Percentiles rank a stretch among this genome's conserved stretches.
phyloP scores from a whole-genome alignment of 2,329 filamentous ascomycete genomes.

The Penicillium aurantiogriseum region DNA sequence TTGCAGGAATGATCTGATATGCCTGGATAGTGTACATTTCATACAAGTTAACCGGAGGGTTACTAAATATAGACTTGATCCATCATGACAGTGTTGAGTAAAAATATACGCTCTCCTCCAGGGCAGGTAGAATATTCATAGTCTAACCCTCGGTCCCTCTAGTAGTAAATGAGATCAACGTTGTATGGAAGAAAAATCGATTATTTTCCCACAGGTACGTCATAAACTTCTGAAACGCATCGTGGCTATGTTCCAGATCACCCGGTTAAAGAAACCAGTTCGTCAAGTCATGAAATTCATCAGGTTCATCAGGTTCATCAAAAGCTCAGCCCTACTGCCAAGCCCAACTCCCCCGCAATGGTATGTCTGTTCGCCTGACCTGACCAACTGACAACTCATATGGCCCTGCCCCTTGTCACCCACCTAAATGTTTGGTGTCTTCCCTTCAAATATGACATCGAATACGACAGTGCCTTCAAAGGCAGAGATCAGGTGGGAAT shows the following conservation, averaged over 20 bases:
- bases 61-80: slow-evolving; percentile 1
- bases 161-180: not conserved
- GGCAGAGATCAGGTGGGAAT: slow-evolving; percentile 14
- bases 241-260: not conserved
- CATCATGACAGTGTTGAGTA: not conserved
- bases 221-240: not conserved
- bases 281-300: not conserved
- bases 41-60: not conserved
- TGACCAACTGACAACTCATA: slow-evolving; percentile 16
- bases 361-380: slow-evolving; percentile 20
- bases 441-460: slow-evolving; percentile 3
- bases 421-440: not conserved
- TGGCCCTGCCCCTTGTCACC: slow-evolving; percentile 6
- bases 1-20: slow-evolving; percentile 14
- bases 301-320: not conserved
- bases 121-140: not conserved
- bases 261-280: not conserved
- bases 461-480: not conserved
- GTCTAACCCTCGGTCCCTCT: not conserved
- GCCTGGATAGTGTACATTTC: not conserved
- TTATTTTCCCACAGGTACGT: not conserved
- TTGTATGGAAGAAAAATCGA: not conserved
- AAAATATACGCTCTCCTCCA: not conserved
- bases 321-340: slow-evolving; percentile 7
- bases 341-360: not conserved